A percentile compares a stretch with the other conserved stretches of the same genome.
Conservation (phyloP, 208 protist species). For the Kentomonas sorsogonicus region DNA sequence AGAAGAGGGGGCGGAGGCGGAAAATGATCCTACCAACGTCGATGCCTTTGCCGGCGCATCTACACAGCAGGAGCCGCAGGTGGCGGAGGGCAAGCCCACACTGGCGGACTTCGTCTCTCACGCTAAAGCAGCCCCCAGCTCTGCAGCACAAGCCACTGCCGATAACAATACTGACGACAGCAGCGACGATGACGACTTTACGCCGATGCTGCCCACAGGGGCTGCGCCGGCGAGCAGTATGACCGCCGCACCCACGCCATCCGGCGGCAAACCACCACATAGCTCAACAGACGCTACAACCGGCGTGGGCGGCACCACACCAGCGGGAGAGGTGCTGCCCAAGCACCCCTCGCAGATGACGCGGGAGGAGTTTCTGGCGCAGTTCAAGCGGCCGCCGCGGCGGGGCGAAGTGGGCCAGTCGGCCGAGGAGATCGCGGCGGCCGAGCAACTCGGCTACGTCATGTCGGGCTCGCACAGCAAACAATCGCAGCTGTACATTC, state of each 20-base stretch:
- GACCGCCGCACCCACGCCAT: not conserved
- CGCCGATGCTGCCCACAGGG: constrained; percentile 2
- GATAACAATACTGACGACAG: not conserved
- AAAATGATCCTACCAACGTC: too few relatives aligned
- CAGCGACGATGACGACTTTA: constrained; percentile 11
- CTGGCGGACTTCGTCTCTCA: too few relatives aligned
- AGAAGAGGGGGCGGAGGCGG: too few relatives aligned
- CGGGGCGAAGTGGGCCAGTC: constrained; percentile 81
- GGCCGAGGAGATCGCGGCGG: constrained; percentile 69
- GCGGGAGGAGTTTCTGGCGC: constrained; percentile 74
- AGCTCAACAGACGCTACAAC: not conserved
- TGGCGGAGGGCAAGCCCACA: too few relatives aligned
- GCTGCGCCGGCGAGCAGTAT: not conserved
- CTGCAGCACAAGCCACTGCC: too few relatives aligned
- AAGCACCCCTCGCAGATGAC: constrained; percentile 90
- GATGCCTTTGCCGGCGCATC: too few relatives aligned
- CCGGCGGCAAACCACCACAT: not conserved
- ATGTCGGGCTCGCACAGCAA: constrained; percentile 88
- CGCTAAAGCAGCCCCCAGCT: too few relatives aligned
- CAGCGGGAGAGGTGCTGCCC: constrained; percentile 7
- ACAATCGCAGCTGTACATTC: constrained; percentile 75
- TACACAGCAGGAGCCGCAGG: too few relatives aligned
- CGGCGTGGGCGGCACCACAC: not conserved
- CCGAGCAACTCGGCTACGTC: constrained; percentile 84
- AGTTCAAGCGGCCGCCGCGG: constrained; percentile 84